Percentiles rank a stretch among this genome's conserved stretches.
Conservation (phyloP, 169 alveolate species). For the Eimeria falciformis region DNA sequence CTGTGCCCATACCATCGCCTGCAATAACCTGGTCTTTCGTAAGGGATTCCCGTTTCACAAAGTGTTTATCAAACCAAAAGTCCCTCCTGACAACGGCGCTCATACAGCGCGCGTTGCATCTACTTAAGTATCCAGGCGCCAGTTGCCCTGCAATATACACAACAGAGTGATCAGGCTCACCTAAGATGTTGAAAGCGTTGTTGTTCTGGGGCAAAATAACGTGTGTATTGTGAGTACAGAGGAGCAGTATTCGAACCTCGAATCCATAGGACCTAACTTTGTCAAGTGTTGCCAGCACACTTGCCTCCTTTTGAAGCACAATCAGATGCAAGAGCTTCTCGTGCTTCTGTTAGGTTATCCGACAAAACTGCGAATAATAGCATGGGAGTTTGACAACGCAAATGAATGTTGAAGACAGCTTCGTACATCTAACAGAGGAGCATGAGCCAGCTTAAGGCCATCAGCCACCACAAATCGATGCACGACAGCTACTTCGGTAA, state of each 20-base stretch:
- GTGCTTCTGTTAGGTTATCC: slow-evolving; percentile 1
- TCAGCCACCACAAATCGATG: too few species aligned
- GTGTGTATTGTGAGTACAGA: too few species aligned
- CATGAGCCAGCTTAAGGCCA: too few species aligned
- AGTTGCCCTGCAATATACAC: slow-evolving; percentile 35
- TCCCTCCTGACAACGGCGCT: neutral
- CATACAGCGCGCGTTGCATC: slow-evolving; percentile 55
- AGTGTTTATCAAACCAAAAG: neutral
- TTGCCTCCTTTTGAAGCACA: slow-evolving; percentile 30
- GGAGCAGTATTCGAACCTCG: too few species aligned
- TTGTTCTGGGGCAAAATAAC: too few species aligned
- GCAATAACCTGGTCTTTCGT: slow-evolving; percentile 21
- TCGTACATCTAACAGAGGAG: too few species aligned
- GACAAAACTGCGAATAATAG: neutral
- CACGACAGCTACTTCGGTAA: too few species aligned
- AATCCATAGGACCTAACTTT: too few species aligned
- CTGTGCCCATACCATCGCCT: slow-evolving; percentile 29
- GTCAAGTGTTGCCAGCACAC: too few species aligned
- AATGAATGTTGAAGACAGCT: too few species aligned
- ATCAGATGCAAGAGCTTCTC: slow-evolving; percentile 52
- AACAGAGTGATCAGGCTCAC: neutral
- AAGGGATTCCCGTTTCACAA: neutral
- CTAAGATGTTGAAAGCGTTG: too few species aligned
- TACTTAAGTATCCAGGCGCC: slow-evolving; percentile 49
- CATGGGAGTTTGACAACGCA: neutral